Conservation (phyloP, 2,329 filamentous ascomycete species). For the Aspergillus tamarii region DNA sequence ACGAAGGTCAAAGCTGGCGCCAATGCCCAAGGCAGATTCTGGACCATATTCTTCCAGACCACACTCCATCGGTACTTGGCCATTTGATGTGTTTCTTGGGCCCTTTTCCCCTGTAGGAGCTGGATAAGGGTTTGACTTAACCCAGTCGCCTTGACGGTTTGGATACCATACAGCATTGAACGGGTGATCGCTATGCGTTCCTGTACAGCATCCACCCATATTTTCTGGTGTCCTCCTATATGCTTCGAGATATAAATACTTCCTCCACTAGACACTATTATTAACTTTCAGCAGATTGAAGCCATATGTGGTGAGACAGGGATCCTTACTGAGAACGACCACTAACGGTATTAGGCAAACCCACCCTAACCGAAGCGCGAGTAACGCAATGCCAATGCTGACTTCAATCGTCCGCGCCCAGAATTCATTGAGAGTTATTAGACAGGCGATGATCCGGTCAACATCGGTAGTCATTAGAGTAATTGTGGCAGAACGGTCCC, state of each 20-base stretch:
- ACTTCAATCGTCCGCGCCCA: too few relatives aligned
- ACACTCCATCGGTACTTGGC: constrained; percentile 11
- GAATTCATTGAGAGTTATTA: too few relatives aligned
- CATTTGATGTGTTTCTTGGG: constrained; percentile 18
- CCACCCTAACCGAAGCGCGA: too few relatives aligned
- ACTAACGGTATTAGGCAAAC: too few relatives aligned
- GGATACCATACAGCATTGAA: constrained; percentile 44
- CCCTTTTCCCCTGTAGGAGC: constrained; percentile 14
- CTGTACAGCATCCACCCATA: constrained; percentile 48
- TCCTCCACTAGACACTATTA: not conserved
- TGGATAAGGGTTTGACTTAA: constrained; percentile 27
- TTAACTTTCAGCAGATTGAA: not conserved
- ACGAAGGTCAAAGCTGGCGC: constrained; percentile 25
- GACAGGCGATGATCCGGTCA: too few relatives aligned
- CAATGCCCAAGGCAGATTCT: constrained; percentile 21
- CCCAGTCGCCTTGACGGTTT: constrained; percentile 45
- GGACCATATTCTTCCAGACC: constrained; percentile 23
- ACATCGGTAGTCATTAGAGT: too few relatives aligned
- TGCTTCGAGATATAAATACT: constrained; percentile 12
- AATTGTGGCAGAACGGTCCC: too few relatives aligned
- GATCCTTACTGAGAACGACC: not conserved
- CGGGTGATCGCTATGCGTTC: constrained; percentile 44
- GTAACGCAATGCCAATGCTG: too few relatives aligned
- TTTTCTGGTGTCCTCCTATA: constrained; percentile 28
- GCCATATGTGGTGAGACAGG: not conserved